A percentile compares a stretch with the other conserved stretches of the same genome.
phyloP scores from a whole-genome alignment of 2,329 filamentous ascomycete genomes.

The Trichophyton equinum region DNA sequence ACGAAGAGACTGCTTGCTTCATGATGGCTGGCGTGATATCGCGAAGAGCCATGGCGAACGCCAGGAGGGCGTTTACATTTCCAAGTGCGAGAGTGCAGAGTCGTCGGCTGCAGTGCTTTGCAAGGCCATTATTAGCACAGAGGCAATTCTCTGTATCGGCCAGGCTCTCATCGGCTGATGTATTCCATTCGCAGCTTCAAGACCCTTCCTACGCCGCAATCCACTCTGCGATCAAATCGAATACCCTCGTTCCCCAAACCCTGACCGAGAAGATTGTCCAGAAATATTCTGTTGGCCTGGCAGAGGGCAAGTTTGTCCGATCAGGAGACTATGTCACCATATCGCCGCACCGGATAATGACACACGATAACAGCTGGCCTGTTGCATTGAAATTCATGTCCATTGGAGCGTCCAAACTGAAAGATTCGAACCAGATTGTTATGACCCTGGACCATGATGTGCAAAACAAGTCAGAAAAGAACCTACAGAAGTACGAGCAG shows the following conservation, averaged over 20 bases:
- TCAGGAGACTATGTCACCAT: constrained; percentile 76
- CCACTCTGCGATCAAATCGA: constrained; percentile 13
- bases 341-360: constrained; percentile 62
- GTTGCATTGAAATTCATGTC: constrained; percentile 69
- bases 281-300: constrained; percentile 60
- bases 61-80: constrained; percentile 2
- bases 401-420: constrained; percentile 63
- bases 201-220: constrained; percentile 13
- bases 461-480: constrained; percentile 65
- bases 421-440: constrained; percentile 61
- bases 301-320: constrained; percentile 60
- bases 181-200: constrained; percentile 14
- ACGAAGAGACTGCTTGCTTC: not conserved
- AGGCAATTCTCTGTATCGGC: constrained; percentile 10
- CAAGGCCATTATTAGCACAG: not conserved
- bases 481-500: constrained; percentile 67
- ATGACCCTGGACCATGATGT: constrained; percentile 83
- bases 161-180: constrained; percentile 8
- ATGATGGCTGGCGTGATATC: constrained; percentile 1
- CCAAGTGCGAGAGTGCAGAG: not conserved
- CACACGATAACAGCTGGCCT: constrained; percentile 73
- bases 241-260: constrained; percentile 50
- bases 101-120: not conserved
- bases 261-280: constrained; percentile 91
- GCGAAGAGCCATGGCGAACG: constrained; percentile 2